A percentile compares a stretch with the other conserved stretches of the same genome.
Evolutionary conservation across 1,284 basidiomycete genomes (phyloP).

Genomic region (Vanrija humicola): DNA sequence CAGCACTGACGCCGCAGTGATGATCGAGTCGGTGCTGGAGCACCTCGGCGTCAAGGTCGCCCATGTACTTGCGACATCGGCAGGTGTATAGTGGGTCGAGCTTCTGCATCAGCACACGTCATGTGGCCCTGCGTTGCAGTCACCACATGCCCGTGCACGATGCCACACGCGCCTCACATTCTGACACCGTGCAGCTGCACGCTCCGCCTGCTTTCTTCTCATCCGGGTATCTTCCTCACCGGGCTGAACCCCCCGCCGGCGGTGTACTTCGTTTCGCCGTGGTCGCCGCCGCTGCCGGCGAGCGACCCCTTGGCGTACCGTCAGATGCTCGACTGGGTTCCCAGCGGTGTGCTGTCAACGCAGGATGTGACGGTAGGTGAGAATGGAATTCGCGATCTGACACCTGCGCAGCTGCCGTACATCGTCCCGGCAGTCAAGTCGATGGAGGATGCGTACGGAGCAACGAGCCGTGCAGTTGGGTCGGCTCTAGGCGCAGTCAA

Average conservation of each 20-base stretch:
- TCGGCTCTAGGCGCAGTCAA: constrained; percentile 5
- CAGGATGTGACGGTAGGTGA: constrained; percentile 27
- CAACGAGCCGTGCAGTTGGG: constrained; percentile 10
- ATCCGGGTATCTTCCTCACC: constrained; percentile 25
- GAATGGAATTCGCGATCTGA: too few species aligned
- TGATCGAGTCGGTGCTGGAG: constrained; percentile 41
- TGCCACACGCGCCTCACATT: background rate
- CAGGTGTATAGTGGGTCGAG: constrained; percentile 40
- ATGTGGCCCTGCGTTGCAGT: background rate
- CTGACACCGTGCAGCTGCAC: constrained; percentile 28
- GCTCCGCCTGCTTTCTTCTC: constrained; percentile 33
- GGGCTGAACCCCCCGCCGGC: constrained; percentile 29
- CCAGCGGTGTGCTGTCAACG: constrained; percentile 34
- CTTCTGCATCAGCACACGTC: too few species aligned
- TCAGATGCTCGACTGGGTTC: constrained; percentile 43
- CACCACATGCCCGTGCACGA: background rate
- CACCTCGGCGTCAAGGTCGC: constrained; percentile 32
- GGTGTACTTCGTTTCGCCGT: constrained; percentile 41
- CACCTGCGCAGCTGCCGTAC: constrained; percentile 7
- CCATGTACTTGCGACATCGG: constrained; percentile 38
- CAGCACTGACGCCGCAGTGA: constrained; percentile 22
- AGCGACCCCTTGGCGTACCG: constrained; percentile 36
- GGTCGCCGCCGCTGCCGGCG: constrained; percentile 37
- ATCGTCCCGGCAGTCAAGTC: constrained; percentile 12
- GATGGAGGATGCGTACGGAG: constrained; percentile 7